Conservation (phyloP, 768 basidiomycete species). For the Lanmaoa rubissima region DNA sequence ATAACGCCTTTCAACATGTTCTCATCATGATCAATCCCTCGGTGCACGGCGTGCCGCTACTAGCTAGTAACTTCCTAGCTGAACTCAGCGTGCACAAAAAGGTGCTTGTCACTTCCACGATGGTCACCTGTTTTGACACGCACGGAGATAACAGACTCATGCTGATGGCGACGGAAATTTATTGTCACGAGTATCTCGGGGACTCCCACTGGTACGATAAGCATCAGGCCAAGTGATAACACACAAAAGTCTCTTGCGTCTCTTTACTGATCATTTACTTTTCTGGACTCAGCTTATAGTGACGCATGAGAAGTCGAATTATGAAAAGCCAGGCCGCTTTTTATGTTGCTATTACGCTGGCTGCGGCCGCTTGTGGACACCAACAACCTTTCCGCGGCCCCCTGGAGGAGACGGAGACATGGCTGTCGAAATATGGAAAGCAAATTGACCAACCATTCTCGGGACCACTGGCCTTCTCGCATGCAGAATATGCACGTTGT, state of each 20-base stretch:
- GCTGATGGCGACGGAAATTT: not conserved
- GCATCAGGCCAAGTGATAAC: not conserved
- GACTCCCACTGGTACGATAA: not conserved
- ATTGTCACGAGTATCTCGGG: not conserved
- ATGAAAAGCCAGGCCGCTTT: conserved; percentile 13
- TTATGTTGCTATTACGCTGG: not conserved
- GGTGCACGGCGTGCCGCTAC: not conserved
- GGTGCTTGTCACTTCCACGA: not conserved
- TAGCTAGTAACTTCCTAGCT: not conserved
- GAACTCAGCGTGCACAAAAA: not conserved
- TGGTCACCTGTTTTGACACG: not conserved
- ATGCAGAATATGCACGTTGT: conserved; percentile 56
- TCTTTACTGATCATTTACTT: not conserved
- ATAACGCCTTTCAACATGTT: not conserved
- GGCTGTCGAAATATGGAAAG: conserved; percentile 72
- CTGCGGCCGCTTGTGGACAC: not conserved
- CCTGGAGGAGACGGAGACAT: conserved; percentile 37
- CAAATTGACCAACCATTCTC: conserved; percentile 75
- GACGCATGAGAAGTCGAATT: not conserved
- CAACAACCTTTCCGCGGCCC: conserved; percentile 16
- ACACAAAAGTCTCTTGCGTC: not conserved
- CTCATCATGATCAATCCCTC: not conserved
- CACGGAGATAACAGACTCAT: not conserved
- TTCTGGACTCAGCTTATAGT: not conserved
- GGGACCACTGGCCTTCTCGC: conserved; percentile 82